Percentiles rank a stretch among this genome's conserved stretches.
Evolutionary conservation across 805 yeast species (phyloP).

Genomic region (Cyberlindnera euphorbiae): DNA sequence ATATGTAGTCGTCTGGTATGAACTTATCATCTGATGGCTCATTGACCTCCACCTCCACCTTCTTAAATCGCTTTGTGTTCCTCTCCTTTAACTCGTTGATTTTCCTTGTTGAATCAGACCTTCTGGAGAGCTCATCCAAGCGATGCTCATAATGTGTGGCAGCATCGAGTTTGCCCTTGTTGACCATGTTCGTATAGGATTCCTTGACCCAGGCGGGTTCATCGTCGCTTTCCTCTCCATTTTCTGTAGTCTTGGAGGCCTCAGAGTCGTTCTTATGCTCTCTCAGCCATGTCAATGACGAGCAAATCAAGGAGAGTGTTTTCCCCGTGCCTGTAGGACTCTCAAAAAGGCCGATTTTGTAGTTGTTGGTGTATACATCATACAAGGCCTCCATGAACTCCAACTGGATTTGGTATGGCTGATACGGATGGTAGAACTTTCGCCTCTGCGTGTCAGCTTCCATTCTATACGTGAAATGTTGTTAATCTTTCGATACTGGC

Average conservation of each 20-base stretch:
- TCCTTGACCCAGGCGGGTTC: slow-evolving; percentile 70
- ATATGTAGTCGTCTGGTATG: slow-evolving; percentile 35
- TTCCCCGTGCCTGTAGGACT: slow-evolving; percentile 96
- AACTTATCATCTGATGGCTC: slow-evolving; percentile 34
- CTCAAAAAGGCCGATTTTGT: slow-evolving; percentile 77
- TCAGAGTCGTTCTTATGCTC: slow-evolving; percentile 21
- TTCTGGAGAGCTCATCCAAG: slow-evolving; percentile 27
- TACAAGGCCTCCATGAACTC: slow-evolving; percentile 76
- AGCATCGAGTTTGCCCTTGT: slow-evolving; percentile 22
- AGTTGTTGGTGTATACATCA: slow-evolving; percentile 46
- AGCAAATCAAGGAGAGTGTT: slow-evolving; percentile 80
- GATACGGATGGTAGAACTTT: slow-evolving; percentile 67
- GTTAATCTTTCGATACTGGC: too few species aligned
- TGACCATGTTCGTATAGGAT: slow-evolving; percentile 29
- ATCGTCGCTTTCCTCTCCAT: slow-evolving; percentile 41
- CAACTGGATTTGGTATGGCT: slow-evolving; percentile 74
- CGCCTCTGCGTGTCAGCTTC: slow-evolving; percentile 9
- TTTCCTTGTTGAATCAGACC: slow-evolving; percentile 11
- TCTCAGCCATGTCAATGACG: slow-evolving; percentile 79
- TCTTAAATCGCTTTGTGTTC: slow-evolving; percentile 17
- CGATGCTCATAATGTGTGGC: slow-evolving; percentile 32
- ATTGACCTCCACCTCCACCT: slow-evolving; percentile 22
- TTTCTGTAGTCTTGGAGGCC: slow-evolving; percentile 12
- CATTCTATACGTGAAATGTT: slow-evolving; percentile 1
- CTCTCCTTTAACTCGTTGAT: slow-evolving; percentile 8